These are phyloP conservation scores for Fusarium sp. DNA, from an alignment of 2,329 filamentous ascomycete genomes.

Conservation along the genomic window DNA sequence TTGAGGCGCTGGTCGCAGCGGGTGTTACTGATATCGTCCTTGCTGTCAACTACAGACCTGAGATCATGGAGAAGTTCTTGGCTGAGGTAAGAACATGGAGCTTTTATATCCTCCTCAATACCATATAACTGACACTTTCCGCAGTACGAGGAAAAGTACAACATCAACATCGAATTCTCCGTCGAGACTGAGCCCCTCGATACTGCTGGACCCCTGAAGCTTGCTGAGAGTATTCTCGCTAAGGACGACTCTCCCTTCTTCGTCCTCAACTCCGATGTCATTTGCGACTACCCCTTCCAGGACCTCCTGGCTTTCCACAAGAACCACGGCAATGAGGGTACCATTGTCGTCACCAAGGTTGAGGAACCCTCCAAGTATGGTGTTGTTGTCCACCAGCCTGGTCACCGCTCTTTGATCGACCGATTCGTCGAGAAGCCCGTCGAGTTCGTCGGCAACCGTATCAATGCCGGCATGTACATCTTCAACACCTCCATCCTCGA, in stretches of 20 bases:
- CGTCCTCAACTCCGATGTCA: conserved; percentile 97
- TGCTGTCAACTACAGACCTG: conserved; percentile 97
- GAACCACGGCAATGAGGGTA: conserved; percentile 92
- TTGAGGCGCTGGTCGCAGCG: conserved; percentile 91
- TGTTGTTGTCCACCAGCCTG: conserved; percentile 97
- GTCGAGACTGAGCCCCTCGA: conserved; percentile 96
- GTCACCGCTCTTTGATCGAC: conserved; percentile 91
- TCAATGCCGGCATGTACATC: conserved; percentile 99
- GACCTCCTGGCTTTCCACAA: conserved; percentile 93
- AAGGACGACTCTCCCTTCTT: conserved; percentile 98
- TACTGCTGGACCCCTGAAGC: conserved; percentile 93
- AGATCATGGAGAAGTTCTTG: conserved; percentile 95
- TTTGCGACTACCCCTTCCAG: conserved; percentile 97
- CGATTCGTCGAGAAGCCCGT: conserved; percentile 99
- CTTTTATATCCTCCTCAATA: not conserved
- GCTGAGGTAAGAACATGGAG: conserved; percentile 74
- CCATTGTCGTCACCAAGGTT: conserved; percentile 98
- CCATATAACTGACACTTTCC: conserved; percentile 15
- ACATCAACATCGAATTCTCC: conserved; percentile 96
- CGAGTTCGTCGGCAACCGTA: conserved; percentile 98
- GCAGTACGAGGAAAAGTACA: conserved; percentile 90
- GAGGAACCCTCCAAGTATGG: conserved; percentile 99
- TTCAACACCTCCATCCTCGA: conserved; percentile 91
- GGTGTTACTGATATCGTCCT: conserved; percentile 98
- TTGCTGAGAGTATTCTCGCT: conserved; percentile 89